Conservation (phyloP, 2,329 filamentous ascomycete genomes). For the Clonostachys rhizophaga region DNA sequence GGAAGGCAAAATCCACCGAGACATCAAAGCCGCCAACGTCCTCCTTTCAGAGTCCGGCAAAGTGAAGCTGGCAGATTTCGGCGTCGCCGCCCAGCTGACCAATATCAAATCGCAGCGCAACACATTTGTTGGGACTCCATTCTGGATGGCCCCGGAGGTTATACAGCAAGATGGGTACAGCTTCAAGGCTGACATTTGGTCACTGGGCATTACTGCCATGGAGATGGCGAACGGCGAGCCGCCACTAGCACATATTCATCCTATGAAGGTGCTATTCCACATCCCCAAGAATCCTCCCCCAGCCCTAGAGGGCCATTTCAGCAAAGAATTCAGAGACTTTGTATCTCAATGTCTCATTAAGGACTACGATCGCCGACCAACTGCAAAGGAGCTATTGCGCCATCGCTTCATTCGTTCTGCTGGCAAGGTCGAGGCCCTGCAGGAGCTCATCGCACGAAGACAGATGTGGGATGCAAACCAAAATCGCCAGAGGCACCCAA, state of each 20-base stretch:
- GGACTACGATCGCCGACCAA: constrained; percentile 78
- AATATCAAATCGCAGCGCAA: constrained; percentile 98
- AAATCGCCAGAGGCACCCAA: constrained; percentile 63
- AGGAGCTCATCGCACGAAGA: constrained; percentile 80
- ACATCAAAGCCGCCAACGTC: constrained; percentile 95
- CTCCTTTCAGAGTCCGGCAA: constrained; percentile 87
- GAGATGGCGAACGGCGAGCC: constrained; percentile 86
- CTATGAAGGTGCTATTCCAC: constrained; percentile 90
- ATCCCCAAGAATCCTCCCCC: constrained; percentile 88
- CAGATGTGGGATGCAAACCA: constrained; percentile 77
- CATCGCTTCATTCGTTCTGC: constrained; percentile 86
- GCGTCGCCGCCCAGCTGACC: constrained; percentile 91
- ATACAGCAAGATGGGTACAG: constrained; percentile 82
- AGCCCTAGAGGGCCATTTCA: constrained; percentile 79
- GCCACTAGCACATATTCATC: constrained; percentile 79
- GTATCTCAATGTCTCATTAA: constrained; percentile 87
- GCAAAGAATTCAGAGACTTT: constrained; percentile 91
- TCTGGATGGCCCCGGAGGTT: constrained; percentile 96
- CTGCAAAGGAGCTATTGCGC: constrained; percentile 79
- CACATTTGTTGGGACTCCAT: constrained; percentile 95
- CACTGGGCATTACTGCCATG: constrained; percentile 84
- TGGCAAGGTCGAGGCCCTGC: constrained; percentile 81
- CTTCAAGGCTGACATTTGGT: constrained; percentile 94
- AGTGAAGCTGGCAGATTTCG: constrained; percentile 96
- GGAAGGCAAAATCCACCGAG: constrained; percentile 93